Conservation (phyloP, 345 rosid genomes). For the Camelina hispida region DNA sequence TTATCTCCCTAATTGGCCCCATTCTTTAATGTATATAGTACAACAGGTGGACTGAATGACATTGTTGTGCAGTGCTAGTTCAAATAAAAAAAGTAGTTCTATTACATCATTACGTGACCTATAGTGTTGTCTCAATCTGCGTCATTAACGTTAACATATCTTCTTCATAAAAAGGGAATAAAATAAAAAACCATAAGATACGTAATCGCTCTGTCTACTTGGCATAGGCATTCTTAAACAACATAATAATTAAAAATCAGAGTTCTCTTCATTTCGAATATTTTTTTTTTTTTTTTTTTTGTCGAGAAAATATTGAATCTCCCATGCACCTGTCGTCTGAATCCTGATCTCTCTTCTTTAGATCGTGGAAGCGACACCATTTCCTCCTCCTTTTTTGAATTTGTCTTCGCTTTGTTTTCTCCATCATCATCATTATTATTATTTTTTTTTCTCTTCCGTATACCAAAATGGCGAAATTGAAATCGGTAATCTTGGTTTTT, state of each 20-base stretch:
- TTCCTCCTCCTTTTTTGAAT: background rate
- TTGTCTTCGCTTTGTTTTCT: background rate
- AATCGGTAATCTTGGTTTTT: slow-evolving; percentile 42
- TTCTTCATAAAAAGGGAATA: background rate
- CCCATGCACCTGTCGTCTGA: background rate
- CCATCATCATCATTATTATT: background rate
- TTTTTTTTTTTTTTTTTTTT: background rate
- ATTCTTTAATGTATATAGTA: too few relatives aligned
- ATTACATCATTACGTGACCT: too few relatives aligned
- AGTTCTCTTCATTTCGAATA: background rate
- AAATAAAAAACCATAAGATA: background rate
- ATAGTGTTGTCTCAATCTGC: too few relatives aligned
- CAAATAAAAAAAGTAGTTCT: too few relatives aligned
- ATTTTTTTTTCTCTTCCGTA: background rate
- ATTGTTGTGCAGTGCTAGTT: too few relatives aligned
- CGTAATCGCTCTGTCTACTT: background rate
- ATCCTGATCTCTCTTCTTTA: slow-evolving; percentile 11
- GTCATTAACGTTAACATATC: too few relatives aligned
- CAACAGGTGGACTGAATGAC: too few relatives aligned
- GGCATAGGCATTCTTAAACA: background rate
- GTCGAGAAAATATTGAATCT: background rate
- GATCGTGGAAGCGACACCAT: background rate
- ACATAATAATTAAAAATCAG: background rate
- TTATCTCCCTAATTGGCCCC: too few relatives aligned
- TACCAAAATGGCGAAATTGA: slow-evolving; percentile 45